phyloP scores from a whole-genome alignment of 305 asterid genomes.

The Fraxinus latifolia region DNA sequence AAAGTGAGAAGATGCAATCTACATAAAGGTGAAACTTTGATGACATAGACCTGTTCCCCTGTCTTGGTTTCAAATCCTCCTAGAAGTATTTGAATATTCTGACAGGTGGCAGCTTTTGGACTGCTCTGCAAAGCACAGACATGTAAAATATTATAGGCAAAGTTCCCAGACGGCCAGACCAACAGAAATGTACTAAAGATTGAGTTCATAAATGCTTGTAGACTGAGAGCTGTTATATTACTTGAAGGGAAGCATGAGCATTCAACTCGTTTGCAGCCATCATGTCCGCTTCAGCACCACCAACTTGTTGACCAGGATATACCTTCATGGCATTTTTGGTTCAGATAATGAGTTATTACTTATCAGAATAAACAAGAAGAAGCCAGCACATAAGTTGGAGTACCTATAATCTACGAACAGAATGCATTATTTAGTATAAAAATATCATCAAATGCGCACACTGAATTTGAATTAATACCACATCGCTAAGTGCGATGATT shows the following conservation, averaged over 20 bases:
- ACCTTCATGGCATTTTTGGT: conserved; percentile 52
- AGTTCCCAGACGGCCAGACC: neutral
- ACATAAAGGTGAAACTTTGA: conserved; percentile 8
- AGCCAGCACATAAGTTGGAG: conserved; percentile 15
- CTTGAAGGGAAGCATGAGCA: conserved; percentile 86
- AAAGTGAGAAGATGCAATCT: neutral
- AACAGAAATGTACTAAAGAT: neutral
- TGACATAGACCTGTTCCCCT: conserved; percentile 76
- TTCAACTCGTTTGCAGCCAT: conserved; percentile 95
- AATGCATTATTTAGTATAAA: neutral
- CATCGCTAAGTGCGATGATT: neutral
- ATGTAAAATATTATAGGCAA: conserved; percentile 20
- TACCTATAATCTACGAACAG: neutral
- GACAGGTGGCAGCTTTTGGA: conserved; percentile 41
- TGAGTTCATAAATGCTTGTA: neutral
- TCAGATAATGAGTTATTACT: conserved; percentile 4
- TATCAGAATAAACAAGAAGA: conserved; percentile 19
- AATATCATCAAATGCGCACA: neutral
- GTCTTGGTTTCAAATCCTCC: conserved; percentile 96
- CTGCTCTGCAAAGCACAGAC: conserved; percentile 47
- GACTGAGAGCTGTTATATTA: conserved; percentile 28
- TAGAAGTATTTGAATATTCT: conserved; percentile 69
- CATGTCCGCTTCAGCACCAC: conserved; percentile 78
- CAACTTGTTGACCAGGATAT: conserved; percentile 92
- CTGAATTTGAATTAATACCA: neutral